Conservation (phyloP, 2,329 filamentous ascomycete species). For the Drechslerella dactyloides region DNA sequence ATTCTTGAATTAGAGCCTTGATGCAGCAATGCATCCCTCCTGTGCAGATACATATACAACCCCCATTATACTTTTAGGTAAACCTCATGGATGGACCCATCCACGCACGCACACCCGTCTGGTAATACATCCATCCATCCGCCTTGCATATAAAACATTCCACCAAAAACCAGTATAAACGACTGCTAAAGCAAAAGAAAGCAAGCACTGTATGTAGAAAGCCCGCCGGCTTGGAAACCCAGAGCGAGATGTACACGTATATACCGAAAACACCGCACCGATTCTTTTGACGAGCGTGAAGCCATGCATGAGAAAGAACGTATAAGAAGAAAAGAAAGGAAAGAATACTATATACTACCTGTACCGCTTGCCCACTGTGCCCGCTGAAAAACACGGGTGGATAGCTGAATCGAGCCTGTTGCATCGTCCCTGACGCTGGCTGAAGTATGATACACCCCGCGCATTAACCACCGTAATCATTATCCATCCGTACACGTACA, state of each 20-base stretch:
- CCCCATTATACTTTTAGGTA: too few relatives aligned
- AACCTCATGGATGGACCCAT: too few relatives aligned
- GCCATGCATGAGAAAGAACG: background rate
- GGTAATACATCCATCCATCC: background rate
- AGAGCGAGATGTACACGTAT: background rate
- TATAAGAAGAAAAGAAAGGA: background rate
- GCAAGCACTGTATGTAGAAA: background rate
- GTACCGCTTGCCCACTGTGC: too few relatives aligned
- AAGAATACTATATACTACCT: background rate
- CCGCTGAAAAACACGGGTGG: too few relatives aligned
- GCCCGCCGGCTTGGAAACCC: background rate
- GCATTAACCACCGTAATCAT: too few relatives aligned
- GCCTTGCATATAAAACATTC: background rate
- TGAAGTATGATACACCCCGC: too few relatives aligned
- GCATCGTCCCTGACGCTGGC: background rate
- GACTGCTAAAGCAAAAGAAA: background rate
- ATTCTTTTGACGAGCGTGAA: background rate
- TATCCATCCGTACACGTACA: constrained; percentile 1
- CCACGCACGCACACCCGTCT: too few relatives aligned
- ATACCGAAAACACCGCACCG: constrained; percentile 1
- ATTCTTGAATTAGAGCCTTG: too few relatives aligned
- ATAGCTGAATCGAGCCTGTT: too few relatives aligned
- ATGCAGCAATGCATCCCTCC: too few relatives aligned
- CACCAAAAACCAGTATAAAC: background rate
- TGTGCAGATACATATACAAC: too few relatives aligned